Evolutionary conservation across 1,284 basidiomycete genomes (phyloP).

Genomic region (Boletus calvinii): DNA sequence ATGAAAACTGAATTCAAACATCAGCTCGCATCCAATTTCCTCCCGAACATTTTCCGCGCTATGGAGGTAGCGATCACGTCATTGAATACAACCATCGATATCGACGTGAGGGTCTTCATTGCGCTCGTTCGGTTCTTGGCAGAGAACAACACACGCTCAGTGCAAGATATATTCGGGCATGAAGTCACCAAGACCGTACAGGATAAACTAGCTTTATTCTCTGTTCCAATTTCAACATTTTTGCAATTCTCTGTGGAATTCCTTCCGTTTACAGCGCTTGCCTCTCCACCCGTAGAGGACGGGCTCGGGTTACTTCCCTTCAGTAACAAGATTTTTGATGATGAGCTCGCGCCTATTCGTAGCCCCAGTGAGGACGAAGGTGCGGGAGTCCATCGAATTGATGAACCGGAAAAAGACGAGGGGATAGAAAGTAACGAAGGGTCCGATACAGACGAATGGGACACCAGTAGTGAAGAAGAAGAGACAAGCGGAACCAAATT

Average conservation of each 20-base stretch:
- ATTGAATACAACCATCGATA: constrained; percentile 34
- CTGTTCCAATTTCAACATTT: constrained; percentile 28
- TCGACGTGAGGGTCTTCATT: constrained; percentile 54
- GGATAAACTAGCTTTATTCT: constrained; percentile 28
- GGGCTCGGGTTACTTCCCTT: constrained; percentile 48
- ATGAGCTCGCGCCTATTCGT: constrained; percentile 41
- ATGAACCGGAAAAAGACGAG: constrained; percentile 16
- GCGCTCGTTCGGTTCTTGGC: constrained; percentile 39
- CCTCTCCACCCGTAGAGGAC: constrained; percentile 8
- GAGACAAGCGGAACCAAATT: not conserved
- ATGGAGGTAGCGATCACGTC: constrained; percentile 30
- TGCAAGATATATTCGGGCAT: constrained; percentile 35
- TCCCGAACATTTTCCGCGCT: constrained; percentile 37
- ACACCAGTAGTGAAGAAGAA: constrained; percentile 20
- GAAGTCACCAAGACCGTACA: constrained; percentile 25
- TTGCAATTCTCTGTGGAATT: constrained; percentile 22
- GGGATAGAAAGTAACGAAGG: constrained; percentile 8
- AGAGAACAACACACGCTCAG: constrained; percentile 18
- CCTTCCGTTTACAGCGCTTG: constrained; percentile 5
- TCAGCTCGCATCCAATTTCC: constrained; percentile 37
- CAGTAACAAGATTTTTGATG: constrained; percentile 49
- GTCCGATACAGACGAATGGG: constrained; percentile 27
- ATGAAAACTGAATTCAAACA: constrained; percentile 33
- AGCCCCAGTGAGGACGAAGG: constrained; percentile 21
- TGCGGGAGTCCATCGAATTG: not conserved